Base-by-base conservation (phyloP, 441 rosid species). In the Syzygium syzygioides region DNA sequence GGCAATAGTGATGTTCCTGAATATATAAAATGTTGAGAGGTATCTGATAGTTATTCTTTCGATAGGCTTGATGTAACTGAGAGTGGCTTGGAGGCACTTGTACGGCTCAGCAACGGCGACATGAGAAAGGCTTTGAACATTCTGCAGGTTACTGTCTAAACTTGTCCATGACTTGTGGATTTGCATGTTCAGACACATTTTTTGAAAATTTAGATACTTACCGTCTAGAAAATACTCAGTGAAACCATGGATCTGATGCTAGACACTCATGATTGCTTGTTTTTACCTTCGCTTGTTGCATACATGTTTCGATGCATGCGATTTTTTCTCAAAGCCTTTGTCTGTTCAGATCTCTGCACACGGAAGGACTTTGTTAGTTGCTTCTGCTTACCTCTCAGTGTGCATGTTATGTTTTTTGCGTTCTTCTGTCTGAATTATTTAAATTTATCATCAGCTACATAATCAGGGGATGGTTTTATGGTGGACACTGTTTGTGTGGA, bases 71-170 rank as follows among this genome's bases (percentile, higher is more conserved):
- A 96, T 91, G 99, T 96, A 87, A 85, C 96, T 34, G 96, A 94
- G 84, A 89, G 91, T 92, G 99, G 99, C 90, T 91, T 97, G 89
- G 93, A 93, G 68, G 99, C 99, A 88, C 94, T 96, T 89, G 98
- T 96, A 90, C 94, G 95, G 59, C 97, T 98, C 88, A 93, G 99
- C 96, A 98, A 93, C 89, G 99, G 99, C 52, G 99, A 98, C 95
- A 98, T 97, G 99, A 95, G 99, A 93, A 98, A 96, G 95, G 98
- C 99, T 83, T 90, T 97, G 94, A 98, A 98, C 93, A 96, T 98
- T 87, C 91, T 98, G 91, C 99, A 98, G 99, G 99, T 98, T 89
- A 52, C 20, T 64, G 60, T 32, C 79, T 79, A 87, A 26, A 79
- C 88, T 68, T 32, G 83, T 79, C 25, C 59, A 15, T 84, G 55